Conservation (phyloP, 1,284 basidiomycete genomes). For the Testicularia cyperi region DNA sequence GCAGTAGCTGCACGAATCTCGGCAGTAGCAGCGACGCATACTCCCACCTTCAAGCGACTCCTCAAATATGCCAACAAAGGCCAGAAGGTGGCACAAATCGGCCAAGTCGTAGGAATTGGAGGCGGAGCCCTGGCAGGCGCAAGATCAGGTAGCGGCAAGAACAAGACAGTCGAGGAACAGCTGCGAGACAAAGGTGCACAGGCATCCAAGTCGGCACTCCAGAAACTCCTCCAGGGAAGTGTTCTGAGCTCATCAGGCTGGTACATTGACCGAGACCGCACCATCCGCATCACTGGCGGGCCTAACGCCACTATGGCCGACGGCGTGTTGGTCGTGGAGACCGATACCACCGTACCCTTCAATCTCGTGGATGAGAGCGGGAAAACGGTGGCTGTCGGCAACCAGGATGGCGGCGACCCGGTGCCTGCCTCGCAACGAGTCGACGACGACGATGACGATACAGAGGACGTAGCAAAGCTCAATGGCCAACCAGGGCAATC, state of each 20-base stretch:
- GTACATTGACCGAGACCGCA: constrained; percentile 48
- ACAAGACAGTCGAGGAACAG: constrained; percentile 31
- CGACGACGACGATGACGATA: constrained; percentile 12
- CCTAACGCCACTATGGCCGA: constrained; percentile 40
- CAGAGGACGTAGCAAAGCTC: constrained; percentile 27
- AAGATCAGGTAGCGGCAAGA: constrained; percentile 20
- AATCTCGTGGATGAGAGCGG: constrained; percentile 40
- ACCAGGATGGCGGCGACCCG: constrained; percentile 29
- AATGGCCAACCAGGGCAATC: constrained; percentile 7
- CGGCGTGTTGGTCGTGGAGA: constrained; percentile 47
- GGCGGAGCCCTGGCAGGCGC: constrained; percentile 35
- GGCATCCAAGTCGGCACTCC: constrained; percentile 36
- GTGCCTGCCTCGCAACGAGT: constrained; percentile 6
- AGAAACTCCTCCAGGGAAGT: constrained; percentile 42
- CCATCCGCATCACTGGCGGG: constrained; percentile 43
- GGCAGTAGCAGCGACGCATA: constrained; percentile 32
- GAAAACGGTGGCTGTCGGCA: constrained; percentile 35
- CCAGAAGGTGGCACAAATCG: constrained; percentile 41
- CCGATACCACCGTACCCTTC: constrained; percentile 38
- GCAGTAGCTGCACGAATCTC: constrained; percentile 33
- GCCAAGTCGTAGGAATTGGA: constrained; percentile 47
- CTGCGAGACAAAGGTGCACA: constrained; percentile 21
- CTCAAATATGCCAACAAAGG: constrained; percentile 44
- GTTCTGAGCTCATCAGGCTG: constrained; percentile 49
- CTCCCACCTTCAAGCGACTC: constrained; percentile 38